Evolutionary conservation across 495 filamentous ascomycete species (phyloP), one percentile per base, ranked within the genome.

Genomic region (Penicillium tannophilum): DNA sequence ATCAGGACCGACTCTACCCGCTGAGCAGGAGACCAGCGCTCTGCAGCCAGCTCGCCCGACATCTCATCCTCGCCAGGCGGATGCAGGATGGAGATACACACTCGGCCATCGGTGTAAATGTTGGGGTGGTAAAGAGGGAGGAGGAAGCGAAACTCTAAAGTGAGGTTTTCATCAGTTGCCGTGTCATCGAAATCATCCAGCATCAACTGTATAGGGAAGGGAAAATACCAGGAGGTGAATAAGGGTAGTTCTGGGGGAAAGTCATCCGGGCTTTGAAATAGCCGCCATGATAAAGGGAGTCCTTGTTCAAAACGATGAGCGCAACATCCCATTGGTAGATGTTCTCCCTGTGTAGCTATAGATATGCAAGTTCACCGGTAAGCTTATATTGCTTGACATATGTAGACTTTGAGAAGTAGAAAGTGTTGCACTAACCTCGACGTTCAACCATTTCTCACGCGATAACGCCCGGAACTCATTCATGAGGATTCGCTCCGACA

Each of bases 1-100:
- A 98, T 97, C 79, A 98, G 84, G 14, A 98, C 92, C 50, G 92
- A 92, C 74, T 97, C 94, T 55, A 94, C 93, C 9, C 92, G 87
- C 66, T 97, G 94, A 6, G 92, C 87, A 6, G 94, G 91, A 1
- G 88, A 90, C 94, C 94, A 98, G 49, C 94, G 89, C 74, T 98
- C 94, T 1, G 84, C 79, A 20, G 94, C 93, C 17, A 84, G 73
- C 73, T 97, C 94, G 51, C 94, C 94, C 58, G 86, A 90, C 62
- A 93, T 89, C 70, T 98, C 94, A 14, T 93, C 90, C 68, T 95
- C 89, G 69, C 97, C 94, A 46, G 97, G 86, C 1, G 97, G 86
- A 16, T 92, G 88, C 19, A 98, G 81, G 17, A 98, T 98, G 42
- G 93, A 97, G 70, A 98, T 97, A 79, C 94, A 98, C 17, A 98